Conservation (phyloP, 2,329 filamentous ascomycete genomes). For the Aspergillus sp. region DNA sequence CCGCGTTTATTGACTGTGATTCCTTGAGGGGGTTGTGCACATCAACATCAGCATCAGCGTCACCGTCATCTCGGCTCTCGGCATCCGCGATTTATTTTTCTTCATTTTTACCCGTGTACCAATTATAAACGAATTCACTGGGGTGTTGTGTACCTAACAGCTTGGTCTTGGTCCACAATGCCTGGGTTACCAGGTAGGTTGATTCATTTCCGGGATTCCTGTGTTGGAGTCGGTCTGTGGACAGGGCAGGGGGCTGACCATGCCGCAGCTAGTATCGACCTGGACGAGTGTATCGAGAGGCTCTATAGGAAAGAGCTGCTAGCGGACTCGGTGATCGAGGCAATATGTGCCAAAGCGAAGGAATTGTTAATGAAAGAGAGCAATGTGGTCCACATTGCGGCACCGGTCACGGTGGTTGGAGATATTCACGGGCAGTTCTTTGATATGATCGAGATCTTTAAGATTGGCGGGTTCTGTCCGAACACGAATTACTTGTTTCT, state of each 20-base stretch:
- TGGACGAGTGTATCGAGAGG: slow-evolving; percentile 96
- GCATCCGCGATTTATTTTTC: neutral
- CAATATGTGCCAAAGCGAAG: slow-evolving; percentile 98
- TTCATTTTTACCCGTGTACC: slow-evolving; percentile 1
- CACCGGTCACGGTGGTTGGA: slow-evolving; percentile 94
- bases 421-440: slow-evolving; percentile 99
- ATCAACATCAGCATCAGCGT: no score
- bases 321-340: slow-evolving; percentile 96
- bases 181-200: slow-evolving; percentile 46
- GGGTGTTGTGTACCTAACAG: neutral
- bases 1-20: slow-evolving; percentile 5
- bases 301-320: slow-evolving; percentile 97
- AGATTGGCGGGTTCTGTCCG: slow-evolving; percentile 94
- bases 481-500: slow-evolving; percentile 98
- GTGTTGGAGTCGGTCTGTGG: neutral
- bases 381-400: slow-evolving; percentile 96
- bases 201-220: neutral
- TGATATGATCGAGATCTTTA: slow-evolving; percentile 98
- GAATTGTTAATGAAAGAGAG: slow-evolving; percentile 99
- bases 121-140: slow-evolving; percentile 4
- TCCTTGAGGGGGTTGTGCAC: neutral
- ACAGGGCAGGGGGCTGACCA: slow-evolving; percentile 9
- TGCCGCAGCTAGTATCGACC: slow-evolving; percentile 82
- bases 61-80: neutral
- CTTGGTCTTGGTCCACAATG: slow-evolving; percentile 32